phyloP scores from a whole-genome alignment of 176 grass and related monocot genomes.

The Coix lacrymajobi region DNA sequence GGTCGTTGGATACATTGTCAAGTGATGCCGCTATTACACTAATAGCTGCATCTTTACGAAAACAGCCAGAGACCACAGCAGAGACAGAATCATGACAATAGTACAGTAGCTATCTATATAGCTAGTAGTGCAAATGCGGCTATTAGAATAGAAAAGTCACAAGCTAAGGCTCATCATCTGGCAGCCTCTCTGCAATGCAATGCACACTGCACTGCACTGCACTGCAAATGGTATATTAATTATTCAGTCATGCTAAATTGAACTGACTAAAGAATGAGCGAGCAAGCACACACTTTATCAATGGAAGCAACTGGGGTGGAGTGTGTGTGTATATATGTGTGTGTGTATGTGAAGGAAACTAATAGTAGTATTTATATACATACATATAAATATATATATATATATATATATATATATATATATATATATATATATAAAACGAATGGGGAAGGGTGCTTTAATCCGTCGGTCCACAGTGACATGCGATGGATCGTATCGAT shows the following conservation, averaged over 20 bases:
- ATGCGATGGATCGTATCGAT: constrained; percentile 33
- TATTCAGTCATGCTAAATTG: background rate
- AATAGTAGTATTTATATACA: too few relatives aligned
- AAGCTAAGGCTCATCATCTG: background rate
- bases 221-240: background rate
- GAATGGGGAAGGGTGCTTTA: background rate
- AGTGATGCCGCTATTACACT: constrained; percentile 1
- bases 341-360: background rate
- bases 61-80: background rate
- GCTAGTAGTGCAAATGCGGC: background rate
- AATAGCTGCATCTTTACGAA: constrained; percentile 43
- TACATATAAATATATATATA: background rate
- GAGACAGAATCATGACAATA: constrained; percentile 13
- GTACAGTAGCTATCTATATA: background rate
- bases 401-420: background rate
- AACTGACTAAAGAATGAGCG: background rate
- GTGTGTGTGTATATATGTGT: background rate
- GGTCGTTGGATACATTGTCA: constrained; percentile 10
- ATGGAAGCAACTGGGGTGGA: background rate
- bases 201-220: too few relatives aligned
- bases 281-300: constrained; percentile 9
- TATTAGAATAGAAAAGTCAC: background rate
- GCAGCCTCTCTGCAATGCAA: background rate
- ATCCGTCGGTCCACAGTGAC: constrained; percentile 39
- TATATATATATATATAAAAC: background rate